A percentile compares a stretch with the other conserved stretches of the same genome.
Conservation (phyloP, 2,329 filamentous ascomycete species). For the Epichloe coenophiala region DNA sequence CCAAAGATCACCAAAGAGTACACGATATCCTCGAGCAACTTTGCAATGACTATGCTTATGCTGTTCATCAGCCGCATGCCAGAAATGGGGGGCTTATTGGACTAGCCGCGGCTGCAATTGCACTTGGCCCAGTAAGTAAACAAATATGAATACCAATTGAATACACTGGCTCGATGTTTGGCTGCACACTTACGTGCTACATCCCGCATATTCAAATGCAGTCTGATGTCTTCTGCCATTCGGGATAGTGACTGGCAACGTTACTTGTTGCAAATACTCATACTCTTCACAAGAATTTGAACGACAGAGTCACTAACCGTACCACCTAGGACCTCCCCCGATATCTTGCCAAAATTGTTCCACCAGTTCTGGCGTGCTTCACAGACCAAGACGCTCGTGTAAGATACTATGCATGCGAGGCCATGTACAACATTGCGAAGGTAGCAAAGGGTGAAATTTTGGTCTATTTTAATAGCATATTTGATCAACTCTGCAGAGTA, state of each 20-base stretch:
- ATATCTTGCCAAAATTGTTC: slow-evolving; percentile 87
- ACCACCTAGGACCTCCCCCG: slow-evolving; percentile 66
- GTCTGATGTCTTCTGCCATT: neutral
- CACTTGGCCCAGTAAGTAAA: slow-evolving; percentile 67
- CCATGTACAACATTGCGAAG: slow-evolving; percentile 99
- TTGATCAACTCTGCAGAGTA: slow-evolving; percentile 94
- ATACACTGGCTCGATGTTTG: neutral
- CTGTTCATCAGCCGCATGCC: slow-evolving; percentile 90
- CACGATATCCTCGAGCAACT: slow-evolving; percentile 86
- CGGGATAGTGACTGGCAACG: neutral
- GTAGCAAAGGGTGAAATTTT: slow-evolving; percentile 96
- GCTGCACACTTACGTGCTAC: neutral
- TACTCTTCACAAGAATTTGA: neutral
- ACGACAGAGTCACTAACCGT: neutral
- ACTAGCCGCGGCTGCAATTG: slow-evolving; percentile 88
- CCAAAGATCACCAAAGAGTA: slow-evolving; percentile 67
- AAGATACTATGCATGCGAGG: slow-evolving; percentile 95
- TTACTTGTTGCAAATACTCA: neutral
- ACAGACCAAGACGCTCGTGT: slow-evolving; percentile 95
- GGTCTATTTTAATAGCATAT: slow-evolving; percentile 96
- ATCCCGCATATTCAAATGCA: neutral
- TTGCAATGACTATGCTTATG: slow-evolving; percentile 95
- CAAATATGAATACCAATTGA: neutral
- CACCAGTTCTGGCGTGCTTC: slow-evolving; percentile 93
- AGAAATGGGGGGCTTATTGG: slow-evolving; percentile 94